phyloP scores from a whole-genome alignment of 345 rosid genomes.

The Murraya paniculata region DNA sequence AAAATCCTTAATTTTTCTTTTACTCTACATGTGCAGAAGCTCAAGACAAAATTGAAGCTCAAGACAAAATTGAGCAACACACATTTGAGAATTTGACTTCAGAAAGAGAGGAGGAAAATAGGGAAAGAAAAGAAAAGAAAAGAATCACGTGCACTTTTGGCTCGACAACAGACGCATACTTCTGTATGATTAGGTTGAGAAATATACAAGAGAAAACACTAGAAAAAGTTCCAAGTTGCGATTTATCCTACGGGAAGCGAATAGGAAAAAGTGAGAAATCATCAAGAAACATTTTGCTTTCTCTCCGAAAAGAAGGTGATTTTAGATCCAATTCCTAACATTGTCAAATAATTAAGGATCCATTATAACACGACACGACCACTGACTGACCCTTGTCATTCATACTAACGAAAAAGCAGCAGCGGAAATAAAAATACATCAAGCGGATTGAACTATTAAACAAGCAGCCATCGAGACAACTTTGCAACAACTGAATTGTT shows the following conservation, averaged over 20 bases:
- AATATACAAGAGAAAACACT: neutral
- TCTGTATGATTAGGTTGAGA: neutral
- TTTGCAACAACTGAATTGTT: neutral
- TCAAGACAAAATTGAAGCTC: neutral
- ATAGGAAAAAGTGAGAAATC: neutral
- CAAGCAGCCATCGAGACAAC: neutral
- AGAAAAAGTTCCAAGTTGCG: neutral
- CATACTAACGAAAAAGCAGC: neutral
- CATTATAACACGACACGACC: neutral
- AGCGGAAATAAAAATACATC: neutral
- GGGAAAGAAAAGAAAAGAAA: neutral
- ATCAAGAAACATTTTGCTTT: neutral
- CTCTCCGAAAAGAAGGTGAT: neutral
- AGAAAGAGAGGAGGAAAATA: neutral
- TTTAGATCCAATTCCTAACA: conserved; percentile 1
- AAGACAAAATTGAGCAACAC: neutral
- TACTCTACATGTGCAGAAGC: neutral
- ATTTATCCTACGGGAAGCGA: neutral
- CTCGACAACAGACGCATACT: neutral
- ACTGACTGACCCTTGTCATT: neutral
- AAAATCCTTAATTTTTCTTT: too few species aligned
- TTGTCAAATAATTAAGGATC: neutral
- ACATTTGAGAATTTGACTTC: conserved; percentile 1
- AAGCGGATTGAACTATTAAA: neutral
- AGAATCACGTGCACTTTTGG: neutral